Evolutionary conservation across 345 rosid species (phyloP), one percentile per base, ranked within the genome.

Genomic region (Corymbia maculata): DNA sequence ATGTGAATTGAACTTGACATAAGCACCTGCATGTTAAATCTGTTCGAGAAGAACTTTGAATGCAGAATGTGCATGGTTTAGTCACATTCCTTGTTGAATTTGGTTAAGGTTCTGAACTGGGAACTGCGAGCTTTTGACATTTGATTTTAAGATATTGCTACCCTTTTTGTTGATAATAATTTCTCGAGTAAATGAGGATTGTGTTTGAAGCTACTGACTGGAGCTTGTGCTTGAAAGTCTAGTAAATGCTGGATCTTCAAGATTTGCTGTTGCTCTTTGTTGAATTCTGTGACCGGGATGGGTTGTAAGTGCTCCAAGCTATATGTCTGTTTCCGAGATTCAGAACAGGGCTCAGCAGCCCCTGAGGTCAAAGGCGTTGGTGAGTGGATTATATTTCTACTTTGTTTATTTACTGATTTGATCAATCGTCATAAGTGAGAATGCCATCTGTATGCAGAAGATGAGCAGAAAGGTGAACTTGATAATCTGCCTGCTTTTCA

Each of bases 251-350:
- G 87, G 52, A 50, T 51, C 79, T 70, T 89, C 64, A n/a, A 86
- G 82, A 50, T 52, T 88, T 51, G 24, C 87, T 49, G 26, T 70
- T 47, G 47, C 64, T 82, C 79, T 30, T 68, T 24, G 49, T 79
- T 68, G 45, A 52, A 86, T 86, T 85, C 64, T 86, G 52, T 70
- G 59, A 88, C 86, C 85, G 90, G 86, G 89, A 92, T 92, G 94
- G 94, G 94, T 49, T 93, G 93, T 84, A 89, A 88, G 80, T 93
- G 91, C 88, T 93, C 94, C 12, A 93, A 91, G 92, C 91, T 93
- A 50, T 85, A 88, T 2, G 51, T 85, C 51, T 93, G 94, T 86
- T 93, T 92, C 89, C 89, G 89, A 92, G 91, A 87, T 86, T 87
- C 91, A 30, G 92, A 89, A 36, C 61, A 82, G 51, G 87, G 86